phyloP scores from a whole-genome alignment of 2,329 filamentous ascomycete species.

The Huntiella abstrusa region DNA sequence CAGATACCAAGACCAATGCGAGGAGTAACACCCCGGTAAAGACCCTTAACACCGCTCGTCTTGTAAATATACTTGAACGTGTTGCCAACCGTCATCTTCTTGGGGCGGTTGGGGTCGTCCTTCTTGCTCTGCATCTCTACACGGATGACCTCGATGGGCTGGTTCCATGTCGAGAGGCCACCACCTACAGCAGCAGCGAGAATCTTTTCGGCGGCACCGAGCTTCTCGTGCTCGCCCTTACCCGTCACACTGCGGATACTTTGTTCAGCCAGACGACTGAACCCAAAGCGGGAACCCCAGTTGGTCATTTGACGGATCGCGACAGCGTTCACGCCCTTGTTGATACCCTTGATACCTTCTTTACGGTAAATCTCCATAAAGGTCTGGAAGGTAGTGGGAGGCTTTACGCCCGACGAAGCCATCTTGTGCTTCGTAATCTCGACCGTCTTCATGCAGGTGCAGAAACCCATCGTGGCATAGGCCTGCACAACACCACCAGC shows the following conservation, averaged over 20 bases:
- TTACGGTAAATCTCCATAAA: constrained; percentile 95
- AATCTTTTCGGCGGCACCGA: constrained; percentile 72
- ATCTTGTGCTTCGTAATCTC: constrained; percentile 99
- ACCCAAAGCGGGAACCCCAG: constrained; percentile 92
- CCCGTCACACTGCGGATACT: constrained; percentile 61
- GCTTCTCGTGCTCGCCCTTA: constrained; percentile 65
- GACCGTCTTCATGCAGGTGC: constrained; percentile 99
- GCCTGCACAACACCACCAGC: constrained; percentile 89
- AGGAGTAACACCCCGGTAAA: constrained; percentile 90
- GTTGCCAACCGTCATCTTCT: constrained; percentile 96
- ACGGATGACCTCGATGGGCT: constrained; percentile 98
- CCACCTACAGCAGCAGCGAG: constrained; percentile 71
- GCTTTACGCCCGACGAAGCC: constrained; percentile 62
- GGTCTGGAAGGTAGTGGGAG: constrained; percentile 77
- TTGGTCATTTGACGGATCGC: constrained; percentile 99
- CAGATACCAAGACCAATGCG: constrained; percentile 90
- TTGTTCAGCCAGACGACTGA: constrained; percentile 77
- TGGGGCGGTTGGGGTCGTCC: constrained; percentile 89
- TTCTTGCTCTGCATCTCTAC: constrained; percentile 99
- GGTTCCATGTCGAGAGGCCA: constrained; percentile 94
- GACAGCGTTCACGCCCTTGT: constrained; percentile 96
- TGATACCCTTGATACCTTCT: constrained; percentile 90
- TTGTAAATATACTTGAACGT: constrained; percentile 74
- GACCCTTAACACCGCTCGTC: constrained; percentile 70
- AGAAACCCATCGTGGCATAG: constrained; percentile 99